Evolutionary conservation across 2,329 filamentous ascomycete genomes (phyloP).

Genomic region (Fusarium tuaranense): DNA sequence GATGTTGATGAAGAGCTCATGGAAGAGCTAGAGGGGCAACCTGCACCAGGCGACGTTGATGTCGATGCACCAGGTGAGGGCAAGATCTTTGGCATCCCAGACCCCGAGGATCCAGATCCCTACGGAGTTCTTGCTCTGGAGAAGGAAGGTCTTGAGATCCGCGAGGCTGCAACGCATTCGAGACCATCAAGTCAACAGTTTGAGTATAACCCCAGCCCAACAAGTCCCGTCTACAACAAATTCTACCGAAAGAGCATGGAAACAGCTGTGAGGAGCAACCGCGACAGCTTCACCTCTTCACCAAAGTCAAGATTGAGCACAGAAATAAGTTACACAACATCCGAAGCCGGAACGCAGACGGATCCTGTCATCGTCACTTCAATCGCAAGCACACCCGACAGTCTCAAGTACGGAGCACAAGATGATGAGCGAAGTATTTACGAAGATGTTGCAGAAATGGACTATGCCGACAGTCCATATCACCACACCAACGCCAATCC

Average conservation of each 20-base stretch:
- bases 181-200: conserved; percentile 52
- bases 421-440: conserved; percentile 26
- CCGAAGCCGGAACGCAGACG: conserved; percentile 45
- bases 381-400: background rate
- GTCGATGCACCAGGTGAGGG: conserved; percentile 44
- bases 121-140: conserved; percentile 53
- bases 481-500: background rate
- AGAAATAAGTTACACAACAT: conserved; percentile 32
- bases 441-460: conserved; percentile 19
- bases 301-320: conserved; percentile 7
- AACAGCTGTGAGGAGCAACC: conserved; percentile 32
- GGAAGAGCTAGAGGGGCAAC: conserved; percentile 50
- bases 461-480: conserved; percentile 4
- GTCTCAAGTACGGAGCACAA: background rate
- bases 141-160: conserved; percentile 51
- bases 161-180: conserved; percentile 50
- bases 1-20: conserved; percentile 50
- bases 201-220: conserved; percentile 51
- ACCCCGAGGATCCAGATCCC: conserved; percentile 52
- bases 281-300: conserved; percentile 35
- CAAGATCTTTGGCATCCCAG: conserved; percentile 52
- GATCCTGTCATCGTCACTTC: conserved; percentile 34
- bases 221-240: conserved; percentile 53
- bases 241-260: conserved; percentile 47
- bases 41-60: conserved; percentile 51